phyloP scores from a whole-genome alignment of 306 rosid species.

The Bauhinia variegata region DNA sequence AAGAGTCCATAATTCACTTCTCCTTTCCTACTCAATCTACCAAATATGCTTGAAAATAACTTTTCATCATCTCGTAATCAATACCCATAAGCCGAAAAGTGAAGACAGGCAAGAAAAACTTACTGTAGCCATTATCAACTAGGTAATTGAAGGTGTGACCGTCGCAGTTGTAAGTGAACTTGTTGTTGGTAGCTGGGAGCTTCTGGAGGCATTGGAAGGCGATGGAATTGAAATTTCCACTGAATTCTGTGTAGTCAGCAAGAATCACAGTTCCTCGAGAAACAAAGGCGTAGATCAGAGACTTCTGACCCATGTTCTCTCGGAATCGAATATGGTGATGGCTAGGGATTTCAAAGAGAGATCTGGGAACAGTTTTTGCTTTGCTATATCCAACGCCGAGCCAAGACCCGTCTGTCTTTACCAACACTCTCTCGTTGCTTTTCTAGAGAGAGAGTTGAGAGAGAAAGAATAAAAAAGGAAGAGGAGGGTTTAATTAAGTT shows the following conservation, averaged over 20 bases:
- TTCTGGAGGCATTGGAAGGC: constrained; percentile 98
- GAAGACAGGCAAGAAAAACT: constrained; percentile 11
- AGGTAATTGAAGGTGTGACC: constrained; percentile 95
- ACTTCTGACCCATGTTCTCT: constrained; percentile 61
- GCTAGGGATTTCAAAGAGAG: constrained; percentile 28
- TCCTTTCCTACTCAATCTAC: too few relatives aligned
- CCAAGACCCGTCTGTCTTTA: too few relatives aligned
- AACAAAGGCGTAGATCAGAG: constrained; percentile 95
- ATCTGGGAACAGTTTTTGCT: constrained; percentile 14
- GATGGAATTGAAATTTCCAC: constrained; percentile 94
- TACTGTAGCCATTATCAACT: constrained; percentile 92
- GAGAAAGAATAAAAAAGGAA: constrained; percentile 16
- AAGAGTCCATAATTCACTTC: too few relatives aligned
- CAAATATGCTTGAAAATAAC: too few relatives aligned
- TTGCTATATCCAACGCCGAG: constrained; percentile 7
- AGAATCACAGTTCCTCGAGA: constrained; percentile 89
- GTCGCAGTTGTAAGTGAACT: constrained; percentile 96
- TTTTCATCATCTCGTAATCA: too few relatives aligned
- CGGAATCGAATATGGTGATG: not conserved
- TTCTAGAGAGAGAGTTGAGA: constrained; percentile 9
- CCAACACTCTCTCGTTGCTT: constrained; percentile 13
- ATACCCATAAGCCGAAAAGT: not conserved
- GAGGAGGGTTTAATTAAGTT: constrained; percentile 36
- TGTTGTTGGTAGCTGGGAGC: constrained; percentile 92
- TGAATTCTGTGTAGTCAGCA: constrained; percentile 91